A percentile compares a stretch with the other conserved stretches of the same genome.
These are phyloP conservation scores for Sporisorium exsertum DNA, from an alignment of 1,284 basidiomycete genomes.

Conservation along the genomic window DNA sequence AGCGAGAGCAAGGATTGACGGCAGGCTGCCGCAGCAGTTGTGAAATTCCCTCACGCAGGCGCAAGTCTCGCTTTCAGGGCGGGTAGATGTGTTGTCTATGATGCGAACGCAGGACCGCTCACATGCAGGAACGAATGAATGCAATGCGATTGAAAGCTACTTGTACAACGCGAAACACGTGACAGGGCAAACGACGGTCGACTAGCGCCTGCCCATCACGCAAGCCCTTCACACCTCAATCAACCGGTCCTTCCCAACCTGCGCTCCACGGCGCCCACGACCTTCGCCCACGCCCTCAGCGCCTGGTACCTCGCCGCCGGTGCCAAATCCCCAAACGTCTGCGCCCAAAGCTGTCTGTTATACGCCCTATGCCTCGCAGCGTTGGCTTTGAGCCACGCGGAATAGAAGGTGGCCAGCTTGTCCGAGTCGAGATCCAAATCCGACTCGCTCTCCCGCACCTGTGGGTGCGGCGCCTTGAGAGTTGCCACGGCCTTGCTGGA, in stretches of 20 bases:
- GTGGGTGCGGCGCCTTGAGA: not conserved
- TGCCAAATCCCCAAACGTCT: slow-evolving; percentile 52
- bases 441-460: slow-evolving; percentile 20
- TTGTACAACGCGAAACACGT: not conserved
- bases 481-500: slow-evolving; percentile 46
- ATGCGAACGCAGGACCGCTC: not conserved
- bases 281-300: slow-evolving; percentile 42
- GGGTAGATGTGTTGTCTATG: too few relatives aligned
- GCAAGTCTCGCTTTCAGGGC: not conserved
- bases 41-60: not conserved
- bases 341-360: slow-evolving; percentile 60
- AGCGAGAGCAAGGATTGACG: not conserved
- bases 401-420: slow-evolving; percentile 60
- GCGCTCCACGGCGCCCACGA: slow-evolving; percentile 24
- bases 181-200: not conserved
- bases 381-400: slow-evolving; percentile 64
- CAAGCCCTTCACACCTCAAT: not conserved
- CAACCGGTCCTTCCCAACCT: slow-evolving; percentile 22
- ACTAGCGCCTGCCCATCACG: not conserved
- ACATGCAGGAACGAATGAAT: not conserved
- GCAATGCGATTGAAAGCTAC: not conserved
- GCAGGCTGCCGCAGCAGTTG: slow-evolving; percentile 13
- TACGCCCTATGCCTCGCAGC: slow-evolving; percentile 57
- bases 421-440: slow-evolving; percentile 46
- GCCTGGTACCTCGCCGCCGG: slow-evolving; percentile 45